Percentiles rank a stretch among this genome's conserved stretches.
Evolutionary conservation across 768 basidiomycete species (phyloP).

Genomic region (Leucosporidium scottii): DNA sequence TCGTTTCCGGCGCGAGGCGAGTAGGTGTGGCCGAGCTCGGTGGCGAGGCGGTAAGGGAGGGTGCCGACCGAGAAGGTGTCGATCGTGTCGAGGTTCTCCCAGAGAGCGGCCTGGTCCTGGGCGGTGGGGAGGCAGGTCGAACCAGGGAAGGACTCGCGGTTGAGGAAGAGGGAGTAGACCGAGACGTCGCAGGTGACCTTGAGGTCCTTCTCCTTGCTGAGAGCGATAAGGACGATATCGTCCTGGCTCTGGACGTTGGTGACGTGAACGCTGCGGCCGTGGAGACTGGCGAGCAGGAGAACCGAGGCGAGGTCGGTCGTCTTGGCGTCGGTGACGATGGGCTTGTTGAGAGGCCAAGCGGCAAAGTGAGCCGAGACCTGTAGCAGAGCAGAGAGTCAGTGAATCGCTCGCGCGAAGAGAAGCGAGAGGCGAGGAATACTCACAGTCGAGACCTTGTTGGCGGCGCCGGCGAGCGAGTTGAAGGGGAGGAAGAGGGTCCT

Average conservation of each 20-base stretch:
- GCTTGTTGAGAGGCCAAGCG: constrained; percentile 81
- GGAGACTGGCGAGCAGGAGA: constrained; percentile 84
- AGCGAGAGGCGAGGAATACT: no score
- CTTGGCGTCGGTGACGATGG: constrained; percentile 89
- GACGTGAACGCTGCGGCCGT: constrained; percentile 80
- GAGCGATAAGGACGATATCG: constrained; percentile 78
- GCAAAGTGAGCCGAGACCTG: constrained; percentile 75
- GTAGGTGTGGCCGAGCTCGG: constrained; percentile 54
- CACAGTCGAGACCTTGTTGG: constrained; percentile 22
- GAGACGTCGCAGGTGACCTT: constrained; percentile 96
- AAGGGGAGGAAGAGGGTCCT: constrained; percentile 84
- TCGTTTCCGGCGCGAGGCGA: constrained; percentile 72
- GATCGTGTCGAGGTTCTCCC: constrained; percentile 73
- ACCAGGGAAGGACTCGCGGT: constrained; percentile 61
- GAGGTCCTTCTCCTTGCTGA: constrained; percentile 88
- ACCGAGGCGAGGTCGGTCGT: constrained; percentile 88
- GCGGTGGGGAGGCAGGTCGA: constrained; percentile 60
- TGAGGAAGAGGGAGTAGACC: constrained; percentile 84
- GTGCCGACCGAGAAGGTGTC: constrained; percentile 86
- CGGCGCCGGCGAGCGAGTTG: constrained; percentile 42
- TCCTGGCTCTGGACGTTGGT: constrained; percentile 75
- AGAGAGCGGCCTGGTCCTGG: constrained; percentile 73
- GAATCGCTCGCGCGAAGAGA: no score
- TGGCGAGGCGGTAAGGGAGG: constrained; percentile 69
- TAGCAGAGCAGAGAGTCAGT: constrained; percentile 35